phyloP scores from a whole-genome alignment of 202 grass and related monocot species.

The Cymbopogon flexuosus region DNA sequence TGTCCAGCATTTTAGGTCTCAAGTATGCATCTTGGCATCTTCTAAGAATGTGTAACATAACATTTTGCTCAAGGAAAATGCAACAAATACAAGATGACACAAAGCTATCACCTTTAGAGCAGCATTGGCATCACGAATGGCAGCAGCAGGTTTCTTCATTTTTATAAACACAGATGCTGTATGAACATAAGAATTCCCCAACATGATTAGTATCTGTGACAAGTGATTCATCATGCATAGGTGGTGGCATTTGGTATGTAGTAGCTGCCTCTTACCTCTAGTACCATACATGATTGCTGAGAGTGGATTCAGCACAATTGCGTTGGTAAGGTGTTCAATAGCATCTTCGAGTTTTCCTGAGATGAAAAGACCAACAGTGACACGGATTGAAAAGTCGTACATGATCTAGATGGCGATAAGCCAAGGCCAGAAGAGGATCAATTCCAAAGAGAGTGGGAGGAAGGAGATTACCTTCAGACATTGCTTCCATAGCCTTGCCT shows the following conservation, averaged over 20 bases:
- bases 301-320: constrained; percentile 74
- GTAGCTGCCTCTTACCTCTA: constrained; percentile 48
- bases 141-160: constrained; percentile 96
- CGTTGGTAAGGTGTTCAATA: constrained; percentile 82
- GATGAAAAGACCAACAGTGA: not conserved
- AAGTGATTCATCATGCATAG: not conserved
- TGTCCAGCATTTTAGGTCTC: not conserved
- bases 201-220: not conserved
- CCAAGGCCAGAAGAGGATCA: not conserved
- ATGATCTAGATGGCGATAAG: not conserved
- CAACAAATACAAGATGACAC: not conserved
- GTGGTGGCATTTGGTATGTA: not conserved
- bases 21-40: not conserved
- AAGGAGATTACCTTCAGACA: constrained; percentile 59
- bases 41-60: not conserved
- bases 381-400: not conserved
- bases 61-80: not conserved
- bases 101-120: constrained; percentile 63
- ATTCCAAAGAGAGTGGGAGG: not conserved
- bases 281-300: constrained; percentile 97
- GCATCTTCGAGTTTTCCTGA: constrained; percentile 77
- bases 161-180: constrained; percentile 90
- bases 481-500: constrained; percentile 77
- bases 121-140: constrained; percentile 86
- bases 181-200: constrained; percentile 20